Evolutionary conservation across 345 rosid species (phyloP).

Genomic region (Brassica cretica): DNA sequence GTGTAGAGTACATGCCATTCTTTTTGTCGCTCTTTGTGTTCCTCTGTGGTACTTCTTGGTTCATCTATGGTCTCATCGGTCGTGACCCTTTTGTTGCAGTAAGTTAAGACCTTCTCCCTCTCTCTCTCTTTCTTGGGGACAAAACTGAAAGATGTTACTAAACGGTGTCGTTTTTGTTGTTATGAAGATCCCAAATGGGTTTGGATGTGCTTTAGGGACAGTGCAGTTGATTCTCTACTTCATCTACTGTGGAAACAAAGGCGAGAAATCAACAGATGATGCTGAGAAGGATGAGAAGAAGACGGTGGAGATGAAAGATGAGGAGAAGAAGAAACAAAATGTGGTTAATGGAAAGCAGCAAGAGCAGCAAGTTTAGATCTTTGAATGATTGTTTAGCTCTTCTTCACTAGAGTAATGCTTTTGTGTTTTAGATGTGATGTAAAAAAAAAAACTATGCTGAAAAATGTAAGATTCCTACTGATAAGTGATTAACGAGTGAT

Average conservation of each 20-base stretch:
- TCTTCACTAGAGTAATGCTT: conserved; percentile 14
- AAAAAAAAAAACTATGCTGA: not conserved
- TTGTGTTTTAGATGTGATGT: conserved; percentile 17
- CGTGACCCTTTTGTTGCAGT: conserved; percentile 82
- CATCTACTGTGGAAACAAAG: conserved; percentile 67
- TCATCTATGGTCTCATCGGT: conserved; percentile 83
- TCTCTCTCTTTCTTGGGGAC: not conserved
- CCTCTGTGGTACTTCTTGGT: conserved; percentile 97
- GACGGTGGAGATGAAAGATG: conserved; percentile 44
- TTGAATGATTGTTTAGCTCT: conserved; percentile 17
- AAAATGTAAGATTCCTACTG: conserved; percentile 16
- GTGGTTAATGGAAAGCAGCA: conserved; percentile 35
- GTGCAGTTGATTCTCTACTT: conserved; percentile 73
- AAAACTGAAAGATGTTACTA: not conserved
- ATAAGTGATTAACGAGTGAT: not conserved
- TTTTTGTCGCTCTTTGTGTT: conserved; percentile 88
- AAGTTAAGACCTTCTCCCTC: conserved; percentile 34
- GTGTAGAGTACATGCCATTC: conserved; percentile 98
- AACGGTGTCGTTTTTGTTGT: not conserved
- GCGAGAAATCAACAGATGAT: conserved; percentile 25
- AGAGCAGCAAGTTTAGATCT: conserved; percentile 38
- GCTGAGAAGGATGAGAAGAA: conserved; percentile 38
- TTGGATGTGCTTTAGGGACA: conserved; percentile 78
- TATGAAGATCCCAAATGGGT: conserved; percentile 85
- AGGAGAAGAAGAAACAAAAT: conserved; percentile 34